Base-by-base conservation (phyloP, 768 basidiomycete species). In the Nevesoporus exiguus region DNA sequence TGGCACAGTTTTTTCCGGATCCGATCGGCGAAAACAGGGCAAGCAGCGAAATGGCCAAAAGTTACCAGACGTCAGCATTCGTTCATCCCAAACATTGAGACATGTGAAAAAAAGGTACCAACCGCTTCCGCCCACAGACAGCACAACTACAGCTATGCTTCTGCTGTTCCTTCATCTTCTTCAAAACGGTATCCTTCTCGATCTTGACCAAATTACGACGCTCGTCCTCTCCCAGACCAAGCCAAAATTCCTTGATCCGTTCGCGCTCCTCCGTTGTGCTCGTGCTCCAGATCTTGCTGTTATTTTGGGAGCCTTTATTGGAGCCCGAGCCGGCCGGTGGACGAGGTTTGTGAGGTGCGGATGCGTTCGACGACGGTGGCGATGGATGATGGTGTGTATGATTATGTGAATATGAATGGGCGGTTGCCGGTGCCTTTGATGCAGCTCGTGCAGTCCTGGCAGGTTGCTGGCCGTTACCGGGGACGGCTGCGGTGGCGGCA, bases 111-210 rank as follows among this genome's bases (percentile, higher is more conserved):
- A 71, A 70, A 56, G 60, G 63, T 63, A 83, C 89, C 58, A 65
- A 90, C 91, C 96, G 88, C 80, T 99, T 99, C 70, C 96, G 78
- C 51, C 95, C 93, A 76, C 96, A 96, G 31, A 98, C 91, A 36
- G 95, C 93, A 77, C 96, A 96, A 57, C 86, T 86, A 69, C 97
- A 99, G 56, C 86, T 88, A 69, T 98, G 93, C 67, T 91, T 89
- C 81, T 98, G 94, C 77, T 98, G 92, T 73, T 99, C 97, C 78
- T 98, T 98, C 94, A 99, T 99, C 83, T 98, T 98, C 74, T 83
- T 84, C 54, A 98, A 76, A 29, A 98, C 96, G 24, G 93, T 93
- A 70, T 98, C 95, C 76, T 98, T 98, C 80, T 99, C 97, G 66
- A 98, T 84, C 79, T 91, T 90, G 75, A 99, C 93, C 56, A 99